These are phyloP conservation scores for Pisolithus sp. DNA, from an alignment of 768 basidiomycete genomes.

Conservation along the genomic window DNA sequence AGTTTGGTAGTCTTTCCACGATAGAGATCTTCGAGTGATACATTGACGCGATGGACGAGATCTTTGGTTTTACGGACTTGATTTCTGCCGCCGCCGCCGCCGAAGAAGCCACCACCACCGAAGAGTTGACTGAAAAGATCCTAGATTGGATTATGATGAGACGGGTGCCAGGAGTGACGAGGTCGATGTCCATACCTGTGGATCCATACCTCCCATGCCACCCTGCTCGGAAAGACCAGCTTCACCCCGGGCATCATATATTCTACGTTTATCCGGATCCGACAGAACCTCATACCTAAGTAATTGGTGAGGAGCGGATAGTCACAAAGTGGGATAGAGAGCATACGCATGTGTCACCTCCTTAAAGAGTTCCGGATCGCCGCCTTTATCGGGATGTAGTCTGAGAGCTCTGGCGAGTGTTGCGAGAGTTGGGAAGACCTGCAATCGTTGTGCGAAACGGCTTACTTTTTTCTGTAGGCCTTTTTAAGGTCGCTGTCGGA, in stretches of 20 bases:
- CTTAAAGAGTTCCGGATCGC: constrained; percentile 95
- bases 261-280: constrained; percentile 70
- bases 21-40: constrained; percentile 97
- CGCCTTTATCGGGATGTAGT: constrained; percentile 90
- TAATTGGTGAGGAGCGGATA: neutral
- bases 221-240: constrained; percentile 83
- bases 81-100: constrained; percentile 55
- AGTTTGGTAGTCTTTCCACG: constrained; percentile 98
- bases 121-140: constrained; percentile 98
- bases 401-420: constrained; percentile 58
- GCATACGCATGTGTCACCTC: constrained; percentile 93
- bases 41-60: constrained; percentile 92
- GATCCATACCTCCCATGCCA: constrained; percentile 94
- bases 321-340: constrained; percentile 6
- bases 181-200: constrained; percentile 55
- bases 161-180: neutral
- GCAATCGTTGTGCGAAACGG: neutral
- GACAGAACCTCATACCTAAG: constrained; percentile 87
- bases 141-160: constrained; percentile 27
- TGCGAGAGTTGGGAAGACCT: constrained; percentile 1
- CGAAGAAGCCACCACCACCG: constrained; percentile 77
- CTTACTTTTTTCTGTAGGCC: constrained; percentile 89
- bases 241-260: constrained; percentile 91
- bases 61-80: constrained; percentile 95
- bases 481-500: constrained; percentile 88